Evolutionary conservation across 495 filamentous ascomycete genomes (phyloP), one percentile per base, ranked within the genome.

Genomic region (Chaetomium cochliodes): DNA sequence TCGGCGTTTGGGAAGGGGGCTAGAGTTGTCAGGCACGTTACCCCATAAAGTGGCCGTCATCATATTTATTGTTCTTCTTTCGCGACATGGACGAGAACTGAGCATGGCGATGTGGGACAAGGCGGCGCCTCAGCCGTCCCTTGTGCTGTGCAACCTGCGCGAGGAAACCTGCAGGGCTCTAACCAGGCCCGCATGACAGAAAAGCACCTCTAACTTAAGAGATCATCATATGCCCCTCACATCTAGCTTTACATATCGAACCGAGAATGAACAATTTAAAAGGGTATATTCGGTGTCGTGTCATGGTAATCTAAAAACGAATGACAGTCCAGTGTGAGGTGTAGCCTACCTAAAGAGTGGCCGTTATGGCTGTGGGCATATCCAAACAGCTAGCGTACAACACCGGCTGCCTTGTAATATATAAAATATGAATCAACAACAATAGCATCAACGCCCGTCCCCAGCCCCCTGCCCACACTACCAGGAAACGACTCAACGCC

Each of bases 391-490:
- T 28, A 2, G 57, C 25, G 11, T 3, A 47, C 28, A 59, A 46
- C 41, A 59, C 57, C 41, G 57, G 44, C 57, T 25, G 42, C 18
- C 26, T n/a, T 47, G 1, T 3, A 26, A n/a, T 20, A 58, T 60
- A 58, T 58, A 42, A 33, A 58, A 49, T n/a, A 22, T 11, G 52
- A 54, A 22, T 15, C 15, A 58, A 37, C 15, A 58, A 37, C 5
- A 15, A 60, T 56, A 60, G 18, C 56, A 52, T 37, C 54, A 65
- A 60, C 33, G 54, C 63, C 63, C 41, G 54, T 55, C 63, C 41
- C 54, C 25, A 13, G 0, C 23, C 25, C 39, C 18, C 15, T 15
- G 16, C 15, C 37, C 39, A 4, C 22, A 8, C 12, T 1, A 5
- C 3, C 22, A 11, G 22, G 18, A 13, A 5, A 30, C 41, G 23